Evolutionary conservation across 768 basidiomycete species (phyloP), one percentile per base, ranked within the genome.

Genomic region (Lentinus tigrinus): DNA sequence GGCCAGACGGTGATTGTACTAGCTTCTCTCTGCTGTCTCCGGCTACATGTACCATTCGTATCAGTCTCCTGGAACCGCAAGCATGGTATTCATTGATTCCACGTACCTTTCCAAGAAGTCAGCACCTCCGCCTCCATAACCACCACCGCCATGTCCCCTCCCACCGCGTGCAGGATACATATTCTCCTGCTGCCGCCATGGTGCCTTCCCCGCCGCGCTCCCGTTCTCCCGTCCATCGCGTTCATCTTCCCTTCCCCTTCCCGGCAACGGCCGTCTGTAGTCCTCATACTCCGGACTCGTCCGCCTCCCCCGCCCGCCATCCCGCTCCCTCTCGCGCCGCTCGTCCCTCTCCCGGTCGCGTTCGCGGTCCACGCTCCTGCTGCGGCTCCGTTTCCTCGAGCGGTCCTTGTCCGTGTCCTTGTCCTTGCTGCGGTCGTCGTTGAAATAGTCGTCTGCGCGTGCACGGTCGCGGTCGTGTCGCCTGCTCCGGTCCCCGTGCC

Each of bases 1-100:
- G 93, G 93, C 93, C 93, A 95, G n/a, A 92, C 78, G 63, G 80
- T 79, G 2, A 85, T 70, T 5, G 77, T 78, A 9, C 73, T 81
- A 4, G 64, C 76, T 63, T 84, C 84, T 47, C 93, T 78, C 68
- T 93, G 86, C 47, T 77, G 68, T 54, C 89, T 78, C 31, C 93
- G 92, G 64, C 92, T 94, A 58, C 0, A 51, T 40, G 43, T 8
- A 16, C 31, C 34, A n/a, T 56, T 43, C 40, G 36, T n/a, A 16
- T 57, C 52, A 61, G 52, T n/a, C 48, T 21, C 17, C 10, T 31
- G 14, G 9, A 17, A 14, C n/a, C 8, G 5, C 23, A 19, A 13
- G 56, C 57, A 21, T 52, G 36, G 5, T 43, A 57, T 26, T 49
- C 26, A 31, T 48, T 16, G 40, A 34, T 56, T 26, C 16, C 26